phyloP scores from a whole-genome alignment of 2,329 filamentous ascomycete species.

The Cercospora canescens region DNA sequence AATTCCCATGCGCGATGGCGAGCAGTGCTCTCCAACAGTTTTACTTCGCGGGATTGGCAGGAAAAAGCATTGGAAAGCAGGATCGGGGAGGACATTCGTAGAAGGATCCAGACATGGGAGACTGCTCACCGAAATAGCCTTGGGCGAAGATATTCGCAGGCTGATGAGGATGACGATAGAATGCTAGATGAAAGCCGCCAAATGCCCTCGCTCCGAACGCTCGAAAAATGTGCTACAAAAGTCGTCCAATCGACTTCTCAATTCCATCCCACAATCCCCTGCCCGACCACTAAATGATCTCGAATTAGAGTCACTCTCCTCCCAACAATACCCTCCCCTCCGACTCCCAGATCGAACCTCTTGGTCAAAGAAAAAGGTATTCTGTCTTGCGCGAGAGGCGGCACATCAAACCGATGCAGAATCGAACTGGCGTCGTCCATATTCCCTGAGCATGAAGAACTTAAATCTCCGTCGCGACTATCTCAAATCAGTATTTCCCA shows the following conservation, averaged over 20 bases:
- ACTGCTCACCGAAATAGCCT: background rate
- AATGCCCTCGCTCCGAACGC: background rate
- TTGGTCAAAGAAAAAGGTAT: constrained; percentile 21
- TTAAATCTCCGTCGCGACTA: constrained; percentile 31
- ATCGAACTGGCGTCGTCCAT: constrained; percentile 3
- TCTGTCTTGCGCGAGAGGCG: background rate
- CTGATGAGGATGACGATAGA: background rate
- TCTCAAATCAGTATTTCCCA: background rate
- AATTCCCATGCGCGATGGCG: constrained; percentile 39
- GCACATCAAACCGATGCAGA: constrained; percentile 23
- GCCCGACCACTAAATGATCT: constrained; percentile 21
- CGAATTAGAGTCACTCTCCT: constrained; percentile 28
- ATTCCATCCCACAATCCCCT: constrained; percentile 34
- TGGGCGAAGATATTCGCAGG: background rate
- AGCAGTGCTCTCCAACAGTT: constrained; percentile 38
- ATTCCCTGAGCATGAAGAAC: background rate
- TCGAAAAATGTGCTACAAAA: no score
- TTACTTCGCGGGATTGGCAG: constrained; percentile 31
- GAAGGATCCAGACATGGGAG: background rate
- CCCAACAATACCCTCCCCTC: constrained; percentile 31
- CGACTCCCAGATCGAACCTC: constrained; percentile 30
- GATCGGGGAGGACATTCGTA: constrained; percentile 18
- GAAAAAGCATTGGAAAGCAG: constrained; percentile 25
- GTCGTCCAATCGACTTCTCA: constrained; percentile 10
- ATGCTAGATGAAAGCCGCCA: background rate